Base-by-base conservation (phyloP, 2,329 filamentous ascomycete genomes). In the Magnaporthiopsis rhizophila region DNA sequence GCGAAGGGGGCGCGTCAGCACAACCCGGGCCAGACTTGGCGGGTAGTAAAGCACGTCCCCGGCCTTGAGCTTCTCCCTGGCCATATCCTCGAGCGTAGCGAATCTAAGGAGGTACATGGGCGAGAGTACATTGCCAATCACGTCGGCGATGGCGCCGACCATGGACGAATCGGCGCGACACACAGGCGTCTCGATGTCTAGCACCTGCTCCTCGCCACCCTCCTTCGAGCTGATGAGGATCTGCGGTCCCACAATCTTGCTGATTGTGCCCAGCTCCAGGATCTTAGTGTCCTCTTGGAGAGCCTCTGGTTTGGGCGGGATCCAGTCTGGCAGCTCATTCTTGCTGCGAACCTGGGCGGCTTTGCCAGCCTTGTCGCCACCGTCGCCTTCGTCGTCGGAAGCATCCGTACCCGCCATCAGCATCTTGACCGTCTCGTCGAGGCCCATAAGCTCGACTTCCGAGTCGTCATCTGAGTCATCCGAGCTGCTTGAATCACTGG, bases 101-200 rank as follows among this genome's bases (percentile, higher is more conserved):
- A 96, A 96, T 53, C 86, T 84, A 12, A 97, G 85, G 1, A 89
- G 90, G 77, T 98, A 99, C 69, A 93, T 81, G 11, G 95, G 95
- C 69, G 92, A 88, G 67, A 92, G 85, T 3, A 97, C 92, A 71
- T 90, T 86, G 60, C 94, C 95, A 63, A 98, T 84, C 6, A 91
- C 90, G 71, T 98, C 94, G 5, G 87, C 83, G n/a, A 98, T 84
- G 24, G 85, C 88, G 30, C 93, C 95, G 64, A 97, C 83, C 34
- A 97, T 84, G 26, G 83, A 84, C 63, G 92, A 84, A 69, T 95
- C 85, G 67, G 85, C 85, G 34, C 87, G 86, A 76, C 92, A 97
- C 34, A 99, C 83, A 3, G 96, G 84, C 0, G 93, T 96, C 36
- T 91, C 92, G 6, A 84, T 83, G 71, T 97, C 92, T 1, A 98